Evolutionary conservation across 495 filamentous ascomycete species (phyloP).

Genomic region (Hyaloscypha hepaticicola): DNA sequence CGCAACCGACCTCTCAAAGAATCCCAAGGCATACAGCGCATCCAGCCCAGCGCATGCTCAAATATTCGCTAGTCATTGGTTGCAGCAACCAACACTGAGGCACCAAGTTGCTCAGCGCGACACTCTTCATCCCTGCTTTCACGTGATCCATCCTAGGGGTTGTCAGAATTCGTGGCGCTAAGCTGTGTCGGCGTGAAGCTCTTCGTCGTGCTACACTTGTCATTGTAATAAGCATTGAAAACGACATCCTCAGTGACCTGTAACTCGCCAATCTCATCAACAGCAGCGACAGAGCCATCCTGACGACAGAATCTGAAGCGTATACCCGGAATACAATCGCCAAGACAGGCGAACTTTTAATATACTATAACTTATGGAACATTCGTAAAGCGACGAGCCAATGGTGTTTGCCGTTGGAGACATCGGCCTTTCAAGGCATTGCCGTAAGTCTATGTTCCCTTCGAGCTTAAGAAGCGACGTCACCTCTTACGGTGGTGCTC

Average conservation of each 20-base stretch:
- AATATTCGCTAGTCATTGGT: too few relatives aligned
- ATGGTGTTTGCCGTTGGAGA: background rate
- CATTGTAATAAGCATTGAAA: conserved; percentile 74
- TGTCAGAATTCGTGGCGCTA: too few relatives aligned
- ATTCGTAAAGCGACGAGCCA: too few relatives aligned
- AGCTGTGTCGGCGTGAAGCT: conserved; percentile 59
- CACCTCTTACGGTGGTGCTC: background rate
- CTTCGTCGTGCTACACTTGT: conserved; percentile 57
- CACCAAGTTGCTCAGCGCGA: too few relatives aligned
- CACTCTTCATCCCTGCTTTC: too few relatives aligned
- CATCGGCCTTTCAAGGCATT: background rate
- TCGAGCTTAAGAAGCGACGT: background rate
- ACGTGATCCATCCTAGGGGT: too few relatives aligned
- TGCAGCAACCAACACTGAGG: too few relatives aligned
- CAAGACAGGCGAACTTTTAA: conserved; percentile 73
- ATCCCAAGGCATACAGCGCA: too few relatives aligned
- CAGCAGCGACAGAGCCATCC: conserved; percentile 43
- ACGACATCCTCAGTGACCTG: conserved; percentile 74
- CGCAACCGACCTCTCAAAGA: too few relatives aligned
- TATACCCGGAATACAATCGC: conserved; percentile 33
- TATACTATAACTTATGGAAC: too few relatives aligned
- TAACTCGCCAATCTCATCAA: conserved; percentile 59
- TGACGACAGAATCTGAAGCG: conserved; percentile 34
- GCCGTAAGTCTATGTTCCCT: conserved; percentile 9
- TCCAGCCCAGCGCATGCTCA: too few relatives aligned